These are phyloP conservation scores for Adiantum capillusveneris DNA, from an alignment of 75 land plant genomes.

Conservation along the genomic window DNA sequence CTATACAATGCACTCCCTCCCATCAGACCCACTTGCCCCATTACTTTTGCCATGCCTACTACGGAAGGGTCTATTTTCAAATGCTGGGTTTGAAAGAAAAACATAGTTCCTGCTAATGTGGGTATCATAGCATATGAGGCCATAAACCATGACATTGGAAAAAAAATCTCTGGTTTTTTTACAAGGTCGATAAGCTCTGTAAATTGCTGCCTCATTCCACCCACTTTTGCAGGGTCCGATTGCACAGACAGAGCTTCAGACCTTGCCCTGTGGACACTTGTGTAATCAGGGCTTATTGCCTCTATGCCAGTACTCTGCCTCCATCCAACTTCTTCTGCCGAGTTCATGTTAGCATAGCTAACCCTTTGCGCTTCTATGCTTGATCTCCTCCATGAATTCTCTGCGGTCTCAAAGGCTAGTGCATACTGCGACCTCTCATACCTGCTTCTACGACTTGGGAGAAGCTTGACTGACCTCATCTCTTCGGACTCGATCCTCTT, in stretches of 20 bases:
- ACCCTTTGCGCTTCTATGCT: too few relatives aligned
- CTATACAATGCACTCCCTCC: constrained; percentile 58
- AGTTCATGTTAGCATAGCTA: neutral
- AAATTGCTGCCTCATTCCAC: constrained; percentile 21
- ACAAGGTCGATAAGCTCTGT: constrained; percentile 37
- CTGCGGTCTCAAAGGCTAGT: too few relatives aligned
- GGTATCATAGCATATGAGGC: constrained; percentile 72
- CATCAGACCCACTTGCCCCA: constrained; percentile 68
- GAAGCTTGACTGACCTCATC: neutral
- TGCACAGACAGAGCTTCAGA: constrained; percentile 3
- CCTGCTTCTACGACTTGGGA: neutral
- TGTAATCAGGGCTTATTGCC: too few relatives aligned
- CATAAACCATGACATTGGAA: constrained; percentile 60
- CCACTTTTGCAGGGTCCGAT: too few relatives aligned
- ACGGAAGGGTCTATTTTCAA: constrained; percentile 49
- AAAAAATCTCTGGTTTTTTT: constrained; percentile 41
- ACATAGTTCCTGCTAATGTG: constrained; percentile 58
- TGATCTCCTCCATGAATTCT: too few relatives aligned
- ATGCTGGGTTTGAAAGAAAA: constrained; percentile 77
- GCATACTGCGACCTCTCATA: neutral
- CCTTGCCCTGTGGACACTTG: neutral
- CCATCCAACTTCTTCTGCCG: neutral
- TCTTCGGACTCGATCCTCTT: constrained; percentile 21
- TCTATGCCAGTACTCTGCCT: too few relatives aligned
- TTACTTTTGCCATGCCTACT: constrained; percentile 72